phyloP scores from a whole-genome alignment of 2,329 filamentous ascomycete species.

The Diaporthe ilicicola region DNA sequence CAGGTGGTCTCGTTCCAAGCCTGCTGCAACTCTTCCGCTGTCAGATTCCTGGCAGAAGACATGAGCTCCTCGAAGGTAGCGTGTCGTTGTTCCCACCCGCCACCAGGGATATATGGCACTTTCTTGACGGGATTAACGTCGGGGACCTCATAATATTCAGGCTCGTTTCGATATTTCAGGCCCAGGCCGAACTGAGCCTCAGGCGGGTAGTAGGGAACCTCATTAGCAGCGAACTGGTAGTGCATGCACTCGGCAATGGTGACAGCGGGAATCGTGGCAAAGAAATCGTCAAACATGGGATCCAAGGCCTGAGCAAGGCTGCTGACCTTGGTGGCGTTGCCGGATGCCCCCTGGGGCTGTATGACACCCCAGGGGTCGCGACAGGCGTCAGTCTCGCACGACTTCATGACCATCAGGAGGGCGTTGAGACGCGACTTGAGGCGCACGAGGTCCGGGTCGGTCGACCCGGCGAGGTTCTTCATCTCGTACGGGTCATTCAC shows the following conservation, averaged over 20 bases:
- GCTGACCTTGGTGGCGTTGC: background rate
- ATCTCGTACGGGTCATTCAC: slow-evolving; percentile 62
- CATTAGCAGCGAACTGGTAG: background rate
- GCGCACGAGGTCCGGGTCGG: background rate
- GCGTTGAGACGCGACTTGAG: slow-evolving; percentile 62
- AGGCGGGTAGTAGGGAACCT: background rate
- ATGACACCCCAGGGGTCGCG: slow-evolving; percentile 59
- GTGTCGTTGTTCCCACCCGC: background rate
- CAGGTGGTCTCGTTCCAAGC: background rate
- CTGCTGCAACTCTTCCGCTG: background rate
- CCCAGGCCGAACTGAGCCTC: background rate
- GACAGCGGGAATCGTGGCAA: background rate
- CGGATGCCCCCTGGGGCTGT: background rate
- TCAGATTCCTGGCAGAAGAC: background rate
- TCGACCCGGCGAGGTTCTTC: too few relatives aligned
- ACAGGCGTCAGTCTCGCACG: slow-evolving; percentile 63
- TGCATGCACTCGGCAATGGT: background rate
- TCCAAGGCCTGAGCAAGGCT: background rate
- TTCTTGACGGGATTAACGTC: background rate
- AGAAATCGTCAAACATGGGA: background rate
- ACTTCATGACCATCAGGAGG: slow-evolving; percentile 67
- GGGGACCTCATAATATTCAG: background rate
- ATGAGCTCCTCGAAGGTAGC: background rate
- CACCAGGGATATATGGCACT: background rate
- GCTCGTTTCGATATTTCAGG: background rate